Evolutionary conservation across 106 monocot genomes (phyloP).

Genomic region (Dendrobium chrysotoxum): DNA sequence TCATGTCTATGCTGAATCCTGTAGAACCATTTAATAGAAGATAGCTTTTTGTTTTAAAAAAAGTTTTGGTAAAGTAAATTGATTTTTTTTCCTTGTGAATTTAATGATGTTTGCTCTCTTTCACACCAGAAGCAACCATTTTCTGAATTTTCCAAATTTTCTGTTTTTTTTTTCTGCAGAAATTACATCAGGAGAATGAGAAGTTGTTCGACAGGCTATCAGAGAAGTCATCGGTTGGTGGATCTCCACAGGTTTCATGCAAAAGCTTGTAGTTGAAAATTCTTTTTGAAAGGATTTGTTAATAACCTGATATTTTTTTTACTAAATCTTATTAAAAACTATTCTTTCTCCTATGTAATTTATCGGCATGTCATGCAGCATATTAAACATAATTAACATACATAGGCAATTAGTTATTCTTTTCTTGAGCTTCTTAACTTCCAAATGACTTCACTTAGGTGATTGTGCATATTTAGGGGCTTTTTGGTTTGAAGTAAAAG

Average conservation of each 20-base stretch:
- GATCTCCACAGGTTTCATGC: conserved; percentile 50
- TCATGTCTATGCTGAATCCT: neutral
- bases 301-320: neutral
- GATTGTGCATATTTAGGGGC: neutral
- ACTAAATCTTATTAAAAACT: neutral
- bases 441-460: neutral
- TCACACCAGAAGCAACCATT: neutral
- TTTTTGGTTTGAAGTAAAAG: too few relatives aligned
- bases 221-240: conserved; percentile 64
- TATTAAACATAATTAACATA: neutral
- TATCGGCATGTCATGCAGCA: neutral
- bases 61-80: neutral
- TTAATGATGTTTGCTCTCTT: neutral
- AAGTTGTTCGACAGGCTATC: conserved; percentile 88
- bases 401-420: neutral
- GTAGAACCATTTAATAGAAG: neutral
- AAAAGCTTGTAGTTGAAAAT: neutral
- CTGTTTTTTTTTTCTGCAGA: conserved; percentile 38
- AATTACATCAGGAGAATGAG: conserved; percentile 97
- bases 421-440: neutral
- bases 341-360: neutral
- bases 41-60: neutral
- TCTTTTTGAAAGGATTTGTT: neutral
- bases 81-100: neutral
- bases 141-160: neutral